Evolutionary conservation across 176 grass and related monocot species (phyloP).

Genomic region (Carex kokanica): DNA sequence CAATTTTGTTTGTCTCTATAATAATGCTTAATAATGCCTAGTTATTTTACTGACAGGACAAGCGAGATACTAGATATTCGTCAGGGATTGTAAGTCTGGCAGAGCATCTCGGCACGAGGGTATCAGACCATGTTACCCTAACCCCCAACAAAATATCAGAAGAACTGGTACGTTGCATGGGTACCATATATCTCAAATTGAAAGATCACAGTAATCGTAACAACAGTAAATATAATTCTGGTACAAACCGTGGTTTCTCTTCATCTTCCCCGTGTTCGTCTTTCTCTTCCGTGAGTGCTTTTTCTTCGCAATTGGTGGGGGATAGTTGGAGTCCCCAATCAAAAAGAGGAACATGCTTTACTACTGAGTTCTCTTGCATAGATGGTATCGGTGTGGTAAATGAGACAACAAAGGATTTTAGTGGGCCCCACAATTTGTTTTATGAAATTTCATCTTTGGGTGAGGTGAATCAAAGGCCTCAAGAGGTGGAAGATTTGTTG

Average conservation of each 20-base stretch:
- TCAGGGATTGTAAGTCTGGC: slow-evolving; percentile 59
- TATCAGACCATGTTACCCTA: slow-evolving; percentile 84
- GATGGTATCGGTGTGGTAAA: slow-evolving; percentile 40
- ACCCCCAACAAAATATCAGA: slow-evolving; percentile 90
- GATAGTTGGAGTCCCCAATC: slow-evolving; percentile 70
- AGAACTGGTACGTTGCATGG: slow-evolving; percentile 84
- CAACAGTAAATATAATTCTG: neutral
- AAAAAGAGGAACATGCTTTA: slow-evolving; percentile 42
- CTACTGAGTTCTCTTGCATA: slow-evolving; percentile 38
- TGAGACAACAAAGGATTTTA: slow-evolving; percentile 41
- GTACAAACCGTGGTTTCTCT: slow-evolving; percentile 5
- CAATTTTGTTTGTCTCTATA: too few relatives aligned
- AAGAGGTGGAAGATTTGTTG: slow-evolving; percentile 52
- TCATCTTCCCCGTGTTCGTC: slow-evolving; percentile 83
- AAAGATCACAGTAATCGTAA: slow-evolving; percentile 26
- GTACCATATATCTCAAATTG: slow-evolving; percentile 60
- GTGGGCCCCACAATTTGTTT: slow-evolving; percentile 61
- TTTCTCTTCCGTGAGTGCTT: slow-evolving; percentile 66
- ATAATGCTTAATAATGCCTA: neutral
- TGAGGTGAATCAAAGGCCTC: slow-evolving; percentile 43
- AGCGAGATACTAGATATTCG: slow-evolving; percentile 34
- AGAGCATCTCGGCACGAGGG: slow-evolving; percentile 82
- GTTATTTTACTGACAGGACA: slow-evolving; percentile 42
- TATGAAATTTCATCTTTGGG: slow-evolving; percentile 72
- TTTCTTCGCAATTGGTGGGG: slow-evolving; percentile 56